Conservation (phyloP, 2,329 filamentous ascomycete genomes). For the Neospermospora avenae region DNA sequence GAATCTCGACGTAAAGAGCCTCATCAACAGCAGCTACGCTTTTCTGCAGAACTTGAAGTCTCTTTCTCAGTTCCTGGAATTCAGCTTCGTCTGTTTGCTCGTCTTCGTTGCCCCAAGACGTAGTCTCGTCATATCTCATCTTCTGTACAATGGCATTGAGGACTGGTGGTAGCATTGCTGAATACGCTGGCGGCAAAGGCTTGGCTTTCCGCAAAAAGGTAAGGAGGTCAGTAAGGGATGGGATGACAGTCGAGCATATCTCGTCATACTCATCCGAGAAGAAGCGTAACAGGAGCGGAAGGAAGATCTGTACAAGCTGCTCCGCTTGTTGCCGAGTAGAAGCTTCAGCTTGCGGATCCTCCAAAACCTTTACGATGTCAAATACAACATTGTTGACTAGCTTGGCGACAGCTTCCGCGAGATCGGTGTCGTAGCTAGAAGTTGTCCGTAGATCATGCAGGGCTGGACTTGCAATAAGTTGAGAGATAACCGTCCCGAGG, state of each 20-base stretch:
- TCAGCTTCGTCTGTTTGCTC: conserved; percentile 96
- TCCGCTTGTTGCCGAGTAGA: conserved; percentile 72
- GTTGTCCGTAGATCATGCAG: conserved; percentile 76
- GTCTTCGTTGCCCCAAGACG: conserved; percentile 88
- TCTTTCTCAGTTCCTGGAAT: conserved; percentile 90
- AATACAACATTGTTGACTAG: conserved; percentile 86
- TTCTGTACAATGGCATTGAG: conserved; percentile 90
- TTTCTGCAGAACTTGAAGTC: conserved; percentile 87
- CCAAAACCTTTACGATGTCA: conserved; percentile 84
- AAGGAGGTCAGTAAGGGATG: conserved; percentile 86
- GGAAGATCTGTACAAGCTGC: conserved; percentile 75
- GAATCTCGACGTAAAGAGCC: conserved; percentile 78
- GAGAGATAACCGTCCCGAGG: conserved; percentile 76
- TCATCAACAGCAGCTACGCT: conserved; percentile 89
- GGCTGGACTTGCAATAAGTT: conserved; percentile 80
- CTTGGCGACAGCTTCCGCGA: conserved; percentile 92
- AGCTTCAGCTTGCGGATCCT: conserved; percentile 59
- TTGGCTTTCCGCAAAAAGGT: conserved; percentile 83
- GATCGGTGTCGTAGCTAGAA: conserved; percentile 87
- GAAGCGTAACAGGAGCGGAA: conserved; percentile 85
- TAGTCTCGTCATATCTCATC: conserved; percentile 97
- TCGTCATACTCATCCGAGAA: conserved; percentile 98
- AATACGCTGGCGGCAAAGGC: conserved; percentile 69
- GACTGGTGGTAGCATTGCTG: conserved; percentile 81
- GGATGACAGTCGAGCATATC: conserved; percentile 93